Percentiles rank a stretch among this genome's conserved stretches.
These are phyloP conservation scores for Linanthus parryae DNA, from an alignment of 148 eudicot species.

Conservation along the genomic window DNA sequence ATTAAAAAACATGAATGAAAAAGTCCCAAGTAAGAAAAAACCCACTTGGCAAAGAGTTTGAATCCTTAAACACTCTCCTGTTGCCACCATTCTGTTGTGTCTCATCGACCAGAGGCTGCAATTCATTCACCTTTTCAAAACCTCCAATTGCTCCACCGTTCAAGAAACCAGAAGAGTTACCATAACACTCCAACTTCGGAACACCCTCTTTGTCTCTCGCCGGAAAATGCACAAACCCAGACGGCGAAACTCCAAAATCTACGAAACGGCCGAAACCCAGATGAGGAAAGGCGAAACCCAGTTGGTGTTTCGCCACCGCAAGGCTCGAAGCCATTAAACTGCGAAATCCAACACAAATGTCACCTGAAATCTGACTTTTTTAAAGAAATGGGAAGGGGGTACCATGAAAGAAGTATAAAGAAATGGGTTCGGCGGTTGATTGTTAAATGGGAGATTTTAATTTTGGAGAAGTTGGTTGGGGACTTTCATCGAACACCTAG, in stretches of 20 bases:
- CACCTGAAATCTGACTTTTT: neutral
- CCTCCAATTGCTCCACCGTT: neutral
- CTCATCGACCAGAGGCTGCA: neutral
- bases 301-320: neutral
- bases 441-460: neutral
- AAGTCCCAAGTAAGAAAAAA: too few relatives aligned
- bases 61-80: neutral
- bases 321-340: neutral
- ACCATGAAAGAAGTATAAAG: neutral
- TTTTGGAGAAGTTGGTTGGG: neutral
- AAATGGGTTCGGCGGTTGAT: neutral
- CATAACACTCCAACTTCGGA: too few relatives aligned
- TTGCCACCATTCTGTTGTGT: neutral
- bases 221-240: slow-evolving; percentile 13
- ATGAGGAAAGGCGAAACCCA: neutral
- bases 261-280: neutral
- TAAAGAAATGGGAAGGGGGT: neutral
- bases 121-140: neutral
- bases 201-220: neutral
- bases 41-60: neutral
- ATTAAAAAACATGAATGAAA: neutral
- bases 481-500: neutral
- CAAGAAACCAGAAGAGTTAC: too few relatives aligned
- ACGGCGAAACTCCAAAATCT: neutral
- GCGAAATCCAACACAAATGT: neutral